Evolutionary conservation across 345 rosid genomes (phyloP).

Genomic region (Gossypium australe): DNA sequence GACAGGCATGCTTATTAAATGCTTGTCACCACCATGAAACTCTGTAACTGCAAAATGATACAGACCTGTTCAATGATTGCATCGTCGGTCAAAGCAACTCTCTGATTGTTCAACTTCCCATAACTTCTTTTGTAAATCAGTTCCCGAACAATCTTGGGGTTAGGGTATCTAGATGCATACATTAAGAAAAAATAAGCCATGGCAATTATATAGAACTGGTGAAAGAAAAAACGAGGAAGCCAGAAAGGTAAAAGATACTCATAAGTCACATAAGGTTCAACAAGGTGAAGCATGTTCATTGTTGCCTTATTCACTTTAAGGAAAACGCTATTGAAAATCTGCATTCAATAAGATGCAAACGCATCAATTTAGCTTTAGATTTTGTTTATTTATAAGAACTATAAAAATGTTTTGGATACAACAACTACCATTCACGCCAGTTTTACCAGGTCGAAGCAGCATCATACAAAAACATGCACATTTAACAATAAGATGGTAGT

Average conservation of each 20-base stretch:
- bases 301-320: neutral
- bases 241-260: constrained; percentile 37
- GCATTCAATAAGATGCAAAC: neutral
- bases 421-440: too few species aligned
- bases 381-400: neutral
- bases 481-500: too few species aligned
- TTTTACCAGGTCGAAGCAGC: too few species aligned
- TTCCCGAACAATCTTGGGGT: constrained; percentile 77
- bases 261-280: constrained; percentile 72
- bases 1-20: neutral
- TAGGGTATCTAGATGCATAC: constrained; percentile 56
- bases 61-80: constrained; percentile 68
- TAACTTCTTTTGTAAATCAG: constrained; percentile 82
- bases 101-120: constrained; percentile 71
- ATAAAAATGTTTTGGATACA: too few species aligned
- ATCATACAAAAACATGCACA: too few species aligned
- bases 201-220: neutral
- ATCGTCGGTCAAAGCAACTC: constrained; percentile 74
- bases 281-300: constrained; percentile 55
- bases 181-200: neutral
- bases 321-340: too few species aligned
- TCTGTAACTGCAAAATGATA: neutral
- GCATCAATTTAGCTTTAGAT: neutral
- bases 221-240: neutral
- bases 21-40: neutral